Conservation (phyloP, 1,284 basidiomycete genomes). For the Leccinum ponderosum region DNA sequence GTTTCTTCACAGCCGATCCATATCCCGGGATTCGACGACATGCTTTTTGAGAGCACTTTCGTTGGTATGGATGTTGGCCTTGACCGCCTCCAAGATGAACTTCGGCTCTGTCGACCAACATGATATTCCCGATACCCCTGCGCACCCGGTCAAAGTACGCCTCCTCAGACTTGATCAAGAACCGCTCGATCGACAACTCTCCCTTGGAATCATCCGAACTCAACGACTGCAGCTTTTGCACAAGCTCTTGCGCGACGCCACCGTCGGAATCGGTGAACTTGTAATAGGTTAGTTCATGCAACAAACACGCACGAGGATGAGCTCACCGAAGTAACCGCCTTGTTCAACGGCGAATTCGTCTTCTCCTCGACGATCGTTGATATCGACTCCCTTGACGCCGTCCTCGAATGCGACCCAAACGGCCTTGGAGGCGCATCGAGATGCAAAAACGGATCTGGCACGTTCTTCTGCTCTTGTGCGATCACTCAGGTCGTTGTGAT, state of each 20-base stretch:
- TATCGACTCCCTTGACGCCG: constrained; percentile 84
- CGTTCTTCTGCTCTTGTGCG: constrained; percentile 71
- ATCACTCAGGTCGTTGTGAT: no score
- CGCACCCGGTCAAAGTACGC: constrained; percentile 89
- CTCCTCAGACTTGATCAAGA: constrained; percentile 87
- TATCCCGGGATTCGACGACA: no score
- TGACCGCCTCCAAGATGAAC: no score
- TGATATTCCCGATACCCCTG: no score
- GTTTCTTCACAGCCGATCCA: no score
- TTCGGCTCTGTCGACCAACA: no score
- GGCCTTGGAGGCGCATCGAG: constrained; percentile 59
- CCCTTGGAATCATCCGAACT: constrained; percentile 86
- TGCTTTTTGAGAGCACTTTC: no score
- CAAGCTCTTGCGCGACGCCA: constrained; percentile 88
- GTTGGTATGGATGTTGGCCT: no score
- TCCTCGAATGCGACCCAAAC: constrained; percentile 78
- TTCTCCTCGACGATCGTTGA: constrained; percentile 90
- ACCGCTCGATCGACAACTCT: constrained; percentile 90
- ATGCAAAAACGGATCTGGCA: constrained; percentile 79
- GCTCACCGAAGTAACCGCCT: constrained; percentile 83
- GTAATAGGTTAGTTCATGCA: constrained; percentile 1
- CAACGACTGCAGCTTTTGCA: constrained; percentile 79
- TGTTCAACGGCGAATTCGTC: constrained; percentile 84
- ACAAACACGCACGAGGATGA: neutral
- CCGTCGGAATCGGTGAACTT: constrained; percentile 92